A percentile compares a stretch with the other conserved stretches of the same genome.
Conservation (phyloP, 805 yeast species). For the Myxozyma vanderwaltii region DNA sequence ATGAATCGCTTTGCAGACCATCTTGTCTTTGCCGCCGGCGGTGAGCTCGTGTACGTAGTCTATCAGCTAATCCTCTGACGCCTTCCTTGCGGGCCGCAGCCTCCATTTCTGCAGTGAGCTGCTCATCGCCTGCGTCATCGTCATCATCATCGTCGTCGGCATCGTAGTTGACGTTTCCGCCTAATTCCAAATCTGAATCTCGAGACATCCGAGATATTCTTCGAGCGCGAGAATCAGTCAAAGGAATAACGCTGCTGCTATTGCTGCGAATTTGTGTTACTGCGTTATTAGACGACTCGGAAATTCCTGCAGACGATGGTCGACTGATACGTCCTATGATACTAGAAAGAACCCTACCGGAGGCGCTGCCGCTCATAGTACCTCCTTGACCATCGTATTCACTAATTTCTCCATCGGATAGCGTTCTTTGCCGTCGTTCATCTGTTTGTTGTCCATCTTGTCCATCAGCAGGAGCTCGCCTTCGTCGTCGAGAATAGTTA, state of each 20-base stretch:
- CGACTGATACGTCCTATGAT: conserved; percentile 5
- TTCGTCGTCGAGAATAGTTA: conserved; percentile 2
- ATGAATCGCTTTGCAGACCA: not conserved
- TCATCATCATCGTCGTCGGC: not conserved
- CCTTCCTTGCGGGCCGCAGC: conserved; percentile 5
- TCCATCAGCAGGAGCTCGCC: conserved; percentile 4
- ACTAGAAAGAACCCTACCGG: not conserved
- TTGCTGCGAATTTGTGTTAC: not conserved
- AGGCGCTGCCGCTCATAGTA: not conserved
- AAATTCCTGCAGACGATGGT: conserved; percentile 4
- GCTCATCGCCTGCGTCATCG: conserved; percentile 10
- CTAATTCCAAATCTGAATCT: not conserved
- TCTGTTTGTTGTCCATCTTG: not conserved
- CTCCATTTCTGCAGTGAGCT: not conserved
- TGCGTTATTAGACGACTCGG: not conserved
- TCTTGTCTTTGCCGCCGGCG: not conserved
- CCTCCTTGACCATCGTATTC: conserved; percentile 4
- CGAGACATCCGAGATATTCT: not conserved
- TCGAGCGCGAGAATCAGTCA: not conserved
- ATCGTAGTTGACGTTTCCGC: not conserved
- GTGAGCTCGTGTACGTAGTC: conserved; percentile 6
- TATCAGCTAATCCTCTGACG: conserved; percentile 3
- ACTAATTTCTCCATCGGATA: not conserved
- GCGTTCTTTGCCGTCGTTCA: not conserved
- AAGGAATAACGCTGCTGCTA: not conserved